phyloP scores from a whole-genome alignment of 306 rosid genomes.

The Urtica urens region DNA sequence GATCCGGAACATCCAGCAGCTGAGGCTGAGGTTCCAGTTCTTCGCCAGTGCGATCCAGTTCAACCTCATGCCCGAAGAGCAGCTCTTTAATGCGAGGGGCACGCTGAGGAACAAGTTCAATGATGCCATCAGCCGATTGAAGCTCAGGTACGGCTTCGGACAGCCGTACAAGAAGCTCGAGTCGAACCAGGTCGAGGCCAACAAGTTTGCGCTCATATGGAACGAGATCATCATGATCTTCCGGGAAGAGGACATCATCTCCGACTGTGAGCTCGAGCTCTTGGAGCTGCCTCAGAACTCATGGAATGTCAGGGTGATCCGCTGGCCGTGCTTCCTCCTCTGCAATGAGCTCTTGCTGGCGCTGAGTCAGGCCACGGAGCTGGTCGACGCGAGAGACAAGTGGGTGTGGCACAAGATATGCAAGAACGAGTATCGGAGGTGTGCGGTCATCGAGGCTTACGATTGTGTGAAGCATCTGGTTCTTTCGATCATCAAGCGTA shows the following conservation, averaged over 20 bases:
- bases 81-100: slow-evolving; percentile 63
- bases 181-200: slow-evolving; percentile 81
- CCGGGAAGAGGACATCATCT: slow-evolving; percentile 93
- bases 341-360: slow-evolving; percentile 92
- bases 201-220: slow-evolving; percentile 90
- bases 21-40: slow-evolving; percentile 91
- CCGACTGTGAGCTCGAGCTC: slow-evolving; percentile 77
- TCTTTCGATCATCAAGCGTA: slow-evolving; percentile 43
- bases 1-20: slow-evolving; percentile 77
- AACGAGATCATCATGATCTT: slow-evolving; percentile 77
- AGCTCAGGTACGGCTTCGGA: slow-evolving; percentile 96
- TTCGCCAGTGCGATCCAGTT: slow-evolving; percentile 92
- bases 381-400: slow-evolving; percentile 64
- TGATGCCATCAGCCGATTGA: slow-evolving; percentile 78
- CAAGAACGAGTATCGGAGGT: slow-evolving; percentile 85
- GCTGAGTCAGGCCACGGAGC: slow-evolving; percentile 88
- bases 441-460: slow-evolving; percentile 84
- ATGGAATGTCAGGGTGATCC: slow-evolving; percentile 85
- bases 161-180: slow-evolving; percentile 77
- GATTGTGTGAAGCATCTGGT: slow-evolving; percentile 66
- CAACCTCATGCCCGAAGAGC: slow-evolving; percentile 97
- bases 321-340: slow-evolving; percentile 94
- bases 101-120: slow-evolving; percentile 67
- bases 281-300: slow-evolving; percentile 79
- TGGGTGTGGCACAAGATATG: slow-evolving; percentile 72